A percentile compares a stretch with the other conserved stretches of the same genome.
phyloP scores from a whole-genome alignment of 1,139 yeast genomes.

The Nadsonia starkeyi-henricii region DNA sequence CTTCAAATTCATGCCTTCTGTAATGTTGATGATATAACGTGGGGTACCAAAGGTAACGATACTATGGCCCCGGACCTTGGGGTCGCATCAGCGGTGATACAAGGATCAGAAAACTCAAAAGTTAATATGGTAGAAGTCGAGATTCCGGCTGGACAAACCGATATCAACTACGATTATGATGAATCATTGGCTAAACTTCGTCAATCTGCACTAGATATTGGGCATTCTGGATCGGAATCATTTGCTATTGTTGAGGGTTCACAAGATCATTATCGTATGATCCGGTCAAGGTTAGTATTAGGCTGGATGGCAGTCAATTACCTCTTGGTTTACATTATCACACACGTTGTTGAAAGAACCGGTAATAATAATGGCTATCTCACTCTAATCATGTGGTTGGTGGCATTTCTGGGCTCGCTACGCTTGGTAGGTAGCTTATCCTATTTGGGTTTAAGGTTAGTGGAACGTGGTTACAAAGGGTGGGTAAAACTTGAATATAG shows the following conservation, averaged over 20 bases:
- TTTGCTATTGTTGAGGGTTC: too few species aligned
- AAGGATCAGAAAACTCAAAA: conserved; percentile 40
- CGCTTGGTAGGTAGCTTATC: conserved; percentile 68
- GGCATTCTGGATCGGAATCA: too few species aligned
- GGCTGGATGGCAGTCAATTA: conserved; percentile 77
- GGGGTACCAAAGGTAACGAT: conserved; percentile 95
- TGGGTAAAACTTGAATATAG: too few species aligned
- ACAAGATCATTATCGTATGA: conserved; percentile 61
- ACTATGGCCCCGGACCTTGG: conserved; percentile 50
- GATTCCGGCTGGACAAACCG: conserved; percentile 79
- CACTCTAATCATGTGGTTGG: conserved; percentile 79
- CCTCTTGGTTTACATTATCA: conserved; percentile 69
- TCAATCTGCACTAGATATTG: conserved; percentile 42
- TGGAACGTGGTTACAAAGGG: conserved; percentile 19
- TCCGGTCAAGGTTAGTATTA: conserved; percentile 83
- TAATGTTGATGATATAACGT: conserved; percentile 89
- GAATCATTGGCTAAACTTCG: conserved; percentile 63
- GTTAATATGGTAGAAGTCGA: conserved; percentile 61
- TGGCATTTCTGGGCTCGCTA: conserved; percentile 64
- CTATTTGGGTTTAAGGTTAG: conserved; percentile 37
- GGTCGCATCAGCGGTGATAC: conserved; percentile 39
- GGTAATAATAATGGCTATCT: conserved; percentile 55
- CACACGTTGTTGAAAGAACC: conserved; percentile 56
- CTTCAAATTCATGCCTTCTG: conserved; percentile 72
- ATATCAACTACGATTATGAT: conserved; percentile 76